Evolutionary conservation across 108 stramenopile species (phyloP).

Genomic region (Pseudonitzschia pungens): DNA sequence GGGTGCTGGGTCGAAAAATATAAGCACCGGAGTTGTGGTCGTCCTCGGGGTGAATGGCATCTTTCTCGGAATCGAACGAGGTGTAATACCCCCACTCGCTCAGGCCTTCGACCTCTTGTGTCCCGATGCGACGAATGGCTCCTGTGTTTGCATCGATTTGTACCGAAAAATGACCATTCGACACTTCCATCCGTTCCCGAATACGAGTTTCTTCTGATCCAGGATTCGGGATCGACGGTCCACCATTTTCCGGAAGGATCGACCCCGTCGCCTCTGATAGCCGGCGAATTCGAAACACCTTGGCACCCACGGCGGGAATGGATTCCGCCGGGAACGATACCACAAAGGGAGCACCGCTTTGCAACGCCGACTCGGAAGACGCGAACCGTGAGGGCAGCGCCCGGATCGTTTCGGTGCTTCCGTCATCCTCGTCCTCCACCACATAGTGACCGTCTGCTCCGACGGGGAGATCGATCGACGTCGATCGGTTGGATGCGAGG

Average conservation of each 20-base stretch:
- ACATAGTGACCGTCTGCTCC: constrained; percentile 56
- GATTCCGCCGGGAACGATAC: constrained; percentile 12
- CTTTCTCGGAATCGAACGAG: constrained; percentile 19
- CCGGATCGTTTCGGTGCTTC: constrained; percentile 16
- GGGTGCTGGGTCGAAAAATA: constrained; percentile 87
- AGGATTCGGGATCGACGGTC: neutral
- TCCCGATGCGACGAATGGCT: neutral
- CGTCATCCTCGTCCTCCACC: constrained; percentile 28
- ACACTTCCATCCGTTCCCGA: neutral
- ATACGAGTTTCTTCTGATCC: neutral
- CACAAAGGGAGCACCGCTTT: constrained; percentile 15
- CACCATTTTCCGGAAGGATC: neutral
- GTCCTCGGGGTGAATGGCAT: constrained; percentile 4
- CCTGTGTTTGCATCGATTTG: constrained; percentile 2
- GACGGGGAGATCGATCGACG: constrained; percentile 74
- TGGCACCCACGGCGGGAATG: constrained; percentile 27
- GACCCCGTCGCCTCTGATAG: neutral
- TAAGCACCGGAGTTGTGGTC: constrained; percentile 92
- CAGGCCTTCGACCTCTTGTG: neutral
- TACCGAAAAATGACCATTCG: constrained; percentile 16
- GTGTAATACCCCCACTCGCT: constrained; percentile 36
- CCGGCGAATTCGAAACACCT: constrained; percentile 18
- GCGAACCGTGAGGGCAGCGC: neutral
- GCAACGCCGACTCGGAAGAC: neutral
- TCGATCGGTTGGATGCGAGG: constrained; percentile 49